Evolutionary conservation across 225 moss, liverwort and hornwort genomes (phyloP), one percentile per base, ranked within the genome.

Genomic region (Ulota crispa): DNA sequence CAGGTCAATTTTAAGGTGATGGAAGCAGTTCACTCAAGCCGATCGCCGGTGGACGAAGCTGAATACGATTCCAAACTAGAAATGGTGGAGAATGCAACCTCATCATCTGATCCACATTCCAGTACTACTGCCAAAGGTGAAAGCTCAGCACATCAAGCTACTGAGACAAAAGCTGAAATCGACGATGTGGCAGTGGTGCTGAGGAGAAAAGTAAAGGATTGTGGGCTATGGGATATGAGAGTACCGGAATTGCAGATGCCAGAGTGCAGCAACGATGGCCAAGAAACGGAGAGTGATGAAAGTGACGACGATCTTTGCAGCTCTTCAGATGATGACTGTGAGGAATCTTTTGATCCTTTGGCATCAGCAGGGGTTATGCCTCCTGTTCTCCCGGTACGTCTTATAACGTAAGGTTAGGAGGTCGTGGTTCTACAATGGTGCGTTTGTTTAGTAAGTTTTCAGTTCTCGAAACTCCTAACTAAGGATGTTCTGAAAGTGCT

Each of bases 231-330:
- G 27, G 73, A 62, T 57, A 28, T 76, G 75, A 67, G 62, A 37
- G 47, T 70, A 23, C 81, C 83, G 1, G 78, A 80, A 18, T 8
- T 78, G 27, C 73, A 20, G 13, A 43, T 81, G 30, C 86, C 86
- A 9, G 84, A 86, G 19, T 86, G 84, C 71, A 68, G 84, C 70
- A 68, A 79, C 45, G 57, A 82, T 4, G 70, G 79, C 71, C 81
- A 78, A 68, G 83, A 81, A 24, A 73, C 28, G 19, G 84, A 76
- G 34, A 86, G 89, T 64, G 86, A 76, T 28, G 77, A 81, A 6
- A 11, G 2, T 13, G 87, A 87, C 24, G 83, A 82, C 13, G 87
- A 85, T 24, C 53, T 83, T 53, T 85, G 89, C 80, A 89, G 89
- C 77, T 21, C 73, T 31, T 85, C 84, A n/a, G 84, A 85, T 26